Conservation (phyloP, 2,329 filamentous ascomycete species). For the Pestalotiopsis sp. region DNA sequence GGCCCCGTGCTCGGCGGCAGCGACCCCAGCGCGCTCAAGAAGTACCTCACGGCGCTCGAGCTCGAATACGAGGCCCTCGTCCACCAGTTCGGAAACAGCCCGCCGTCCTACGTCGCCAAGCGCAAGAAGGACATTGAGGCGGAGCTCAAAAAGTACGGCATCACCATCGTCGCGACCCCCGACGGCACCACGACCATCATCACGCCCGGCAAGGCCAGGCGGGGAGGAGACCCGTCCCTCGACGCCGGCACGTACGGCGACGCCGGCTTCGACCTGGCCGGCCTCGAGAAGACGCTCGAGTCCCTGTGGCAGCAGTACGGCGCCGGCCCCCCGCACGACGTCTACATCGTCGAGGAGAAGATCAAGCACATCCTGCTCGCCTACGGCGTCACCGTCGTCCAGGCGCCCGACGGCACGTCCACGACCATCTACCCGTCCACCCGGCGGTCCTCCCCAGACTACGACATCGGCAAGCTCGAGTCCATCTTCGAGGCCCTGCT, state of each 20-base stretch:
- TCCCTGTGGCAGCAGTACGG: constrained; percentile 16
- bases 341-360: constrained; percentile 16
- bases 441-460: constrained; percentile 8
- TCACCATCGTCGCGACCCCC: constrained; percentile 34
- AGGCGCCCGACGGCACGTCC: constrained; percentile 12
- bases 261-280: constrained; percentile 21
- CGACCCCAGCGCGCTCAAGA: constrained; percentile 23
- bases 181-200: constrained; percentile 37
- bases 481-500: constrained; percentile 12
- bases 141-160: constrained; percentile 36
- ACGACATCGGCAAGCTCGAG: constrained; percentile 10
- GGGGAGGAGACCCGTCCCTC: not conserved
- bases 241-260: constrained; percentile 1
- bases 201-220: constrained; percentile 28
- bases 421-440: constrained; percentile 15
- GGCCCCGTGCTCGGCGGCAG: constrained; percentile 19
- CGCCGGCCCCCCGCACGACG: constrained; percentile 14
- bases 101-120: constrained; percentile 23
- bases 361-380: constrained; percentile 15
- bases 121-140: constrained; percentile 25
- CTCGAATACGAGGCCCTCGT: constrained; percentile 30
- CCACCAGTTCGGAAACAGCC: constrained; percentile 25
- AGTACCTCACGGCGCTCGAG: constrained; percentile 27
- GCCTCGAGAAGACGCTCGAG: constrained; percentile 23
- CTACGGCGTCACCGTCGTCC: constrained; percentile 14